Base-by-base conservation (phyloP, 176 grass and related monocot genomes). In the Thinopyrum elongatum region DNA sequence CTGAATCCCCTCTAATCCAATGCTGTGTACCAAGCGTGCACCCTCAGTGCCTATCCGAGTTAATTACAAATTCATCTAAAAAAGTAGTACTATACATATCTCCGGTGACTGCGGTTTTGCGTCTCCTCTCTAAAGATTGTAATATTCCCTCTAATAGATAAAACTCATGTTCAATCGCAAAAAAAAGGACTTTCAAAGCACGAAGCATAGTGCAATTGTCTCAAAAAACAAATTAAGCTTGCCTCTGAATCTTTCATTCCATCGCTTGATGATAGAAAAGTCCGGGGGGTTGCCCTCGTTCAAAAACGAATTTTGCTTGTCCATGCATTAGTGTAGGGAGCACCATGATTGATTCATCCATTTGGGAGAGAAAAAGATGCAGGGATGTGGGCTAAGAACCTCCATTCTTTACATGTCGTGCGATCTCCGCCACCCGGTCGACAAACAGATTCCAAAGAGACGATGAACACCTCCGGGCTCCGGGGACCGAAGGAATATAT, bases 401-500 rank as follows among this genome's bases (percentile, higher is more conserved):
- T 76, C 76, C 85, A 87, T 84, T 62, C 81, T 91, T 80, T 87
- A 60, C 60, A 49, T 67, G 44, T 41, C 17, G 53, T 10, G 17
- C 23, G 14, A 87, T 91, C 70, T 87, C 69, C 36, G 36, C 76
- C 85, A 81, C 36, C 51, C 23, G 26, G 70, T 85, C 7, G 80
- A 51, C 21, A 22, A 87, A 85, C 89, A 85, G 80, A 91, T 91
- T 64, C 89, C 30, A 41, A 88, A 77, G 85, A 76, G 51, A 25
- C 13, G 19, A 82, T 70, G 82, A 58, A 76, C n/a, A 39, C 51
- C 14, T 9, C 11, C 7, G 7, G 55, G 55, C 2, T 58, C 47
- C 63, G 9, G 46, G 85, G 81, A 80, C 89, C 89, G 31, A 53
- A 70, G 49, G 89, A 88, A 91, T 91, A 77, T 88, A 91, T 87